Conservation (phyloP, 495 filamentous ascomycete species). For the Amorphotheca resinae region DNA sequence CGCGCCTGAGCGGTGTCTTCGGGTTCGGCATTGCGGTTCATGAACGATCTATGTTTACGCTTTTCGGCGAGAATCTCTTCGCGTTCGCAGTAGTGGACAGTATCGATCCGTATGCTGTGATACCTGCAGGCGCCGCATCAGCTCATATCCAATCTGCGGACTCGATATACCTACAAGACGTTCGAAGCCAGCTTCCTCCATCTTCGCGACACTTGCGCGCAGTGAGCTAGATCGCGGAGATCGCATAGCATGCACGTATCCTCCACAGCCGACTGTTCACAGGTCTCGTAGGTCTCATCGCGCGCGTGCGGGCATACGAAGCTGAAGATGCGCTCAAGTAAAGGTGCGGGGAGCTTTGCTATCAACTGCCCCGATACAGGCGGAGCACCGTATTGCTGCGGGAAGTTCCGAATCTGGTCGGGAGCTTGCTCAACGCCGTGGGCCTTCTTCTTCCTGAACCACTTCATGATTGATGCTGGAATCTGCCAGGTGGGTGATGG, state of each 20-base stretch:
- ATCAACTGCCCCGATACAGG: conserved; percentile 3
- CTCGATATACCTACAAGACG: conserved; percentile 42
- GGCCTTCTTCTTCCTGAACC: conserved; percentile 15
- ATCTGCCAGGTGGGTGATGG: conserved; percentile 10
- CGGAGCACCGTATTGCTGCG: conserved; percentile 10
- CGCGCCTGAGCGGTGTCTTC: conserved; percentile 68
- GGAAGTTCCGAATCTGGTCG: neutral
- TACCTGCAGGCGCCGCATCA: conserved; percentile 42
- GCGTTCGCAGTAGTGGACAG: conserved; percentile 86
- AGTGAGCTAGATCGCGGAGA: conserved; percentile 78
- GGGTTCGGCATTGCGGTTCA: conserved; percentile 62
- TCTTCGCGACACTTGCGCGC: conserved; percentile 54
- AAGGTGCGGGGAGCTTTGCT: conserved; percentile 36
- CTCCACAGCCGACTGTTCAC: conserved; percentile 68
- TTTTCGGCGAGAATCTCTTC: conserved; percentile 67
- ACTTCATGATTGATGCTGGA: conserved; percentile 18
- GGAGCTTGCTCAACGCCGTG: neutral
- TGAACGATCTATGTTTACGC: conserved; percentile 61
- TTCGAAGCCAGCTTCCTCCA: conserved; percentile 50
- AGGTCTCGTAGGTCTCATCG: conserved; percentile 66
- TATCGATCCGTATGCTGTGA: conserved; percentile 79
- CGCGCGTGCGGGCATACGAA: conserved; percentile 72
- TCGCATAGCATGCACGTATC: conserved; percentile 94
- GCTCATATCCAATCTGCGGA: neutral
- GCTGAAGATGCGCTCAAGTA: conserved; percentile 64